Evolutionary conservation across 345 rosid genomes (phyloP).

Genomic region (Salix dunnii): DNA sequence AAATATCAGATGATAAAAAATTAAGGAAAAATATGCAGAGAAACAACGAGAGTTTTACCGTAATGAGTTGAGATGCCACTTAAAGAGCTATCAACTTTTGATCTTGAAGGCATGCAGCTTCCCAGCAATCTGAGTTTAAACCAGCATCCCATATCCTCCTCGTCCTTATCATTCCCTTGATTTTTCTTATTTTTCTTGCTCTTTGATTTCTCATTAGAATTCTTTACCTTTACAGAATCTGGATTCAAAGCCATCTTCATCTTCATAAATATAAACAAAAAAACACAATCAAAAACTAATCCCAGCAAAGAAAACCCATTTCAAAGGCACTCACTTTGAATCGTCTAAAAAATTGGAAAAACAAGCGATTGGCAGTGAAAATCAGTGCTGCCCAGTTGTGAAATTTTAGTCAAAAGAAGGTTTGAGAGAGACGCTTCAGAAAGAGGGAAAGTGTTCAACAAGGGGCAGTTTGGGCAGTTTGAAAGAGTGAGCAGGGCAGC

Average conservation of each 20-base stretch:
- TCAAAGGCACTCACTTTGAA: slow-evolving; percentile 14
- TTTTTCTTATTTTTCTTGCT: slow-evolving; percentile 18
- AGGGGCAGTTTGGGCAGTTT: slow-evolving; percentile 65
- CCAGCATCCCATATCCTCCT: slow-evolving; percentile 25
- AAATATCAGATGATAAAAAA: not conserved
- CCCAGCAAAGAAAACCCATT: slow-evolving; percentile 5
- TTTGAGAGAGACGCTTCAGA: slow-evolving; percentile 18
- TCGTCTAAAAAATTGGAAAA: not conserved
- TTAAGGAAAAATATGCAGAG: not conserved
- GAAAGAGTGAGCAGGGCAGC: slow-evolving; percentile 44
- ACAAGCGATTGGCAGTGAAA: not conserved
- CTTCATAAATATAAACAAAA: not conserved
- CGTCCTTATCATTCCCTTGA: slow-evolving; percentile 7
- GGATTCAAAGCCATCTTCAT: slow-evolving; percentile 21
- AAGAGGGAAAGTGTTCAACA: slow-evolving; percentile 26
- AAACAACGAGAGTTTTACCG: slow-evolving; percentile 6
- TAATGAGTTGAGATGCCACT: slow-evolving; percentile 24
- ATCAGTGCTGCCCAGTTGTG: slow-evolving; percentile 21
- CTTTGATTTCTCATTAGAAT: slow-evolving; percentile 22
- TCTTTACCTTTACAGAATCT: slow-evolving; percentile 19
- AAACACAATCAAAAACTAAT: not conserved
- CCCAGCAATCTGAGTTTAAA: slow-evolving; percentile 16
- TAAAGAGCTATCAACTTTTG: slow-evolving; percentile 27
- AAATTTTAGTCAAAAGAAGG: slow-evolving; percentile 24
- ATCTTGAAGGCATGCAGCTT: slow-evolving; percentile 30